These are phyloP conservation scores for Aaosphaeria pasadenensis DNA, from an alignment of 2,329 filamentous ascomycete species.

Conservation along the genomic window DNA sequence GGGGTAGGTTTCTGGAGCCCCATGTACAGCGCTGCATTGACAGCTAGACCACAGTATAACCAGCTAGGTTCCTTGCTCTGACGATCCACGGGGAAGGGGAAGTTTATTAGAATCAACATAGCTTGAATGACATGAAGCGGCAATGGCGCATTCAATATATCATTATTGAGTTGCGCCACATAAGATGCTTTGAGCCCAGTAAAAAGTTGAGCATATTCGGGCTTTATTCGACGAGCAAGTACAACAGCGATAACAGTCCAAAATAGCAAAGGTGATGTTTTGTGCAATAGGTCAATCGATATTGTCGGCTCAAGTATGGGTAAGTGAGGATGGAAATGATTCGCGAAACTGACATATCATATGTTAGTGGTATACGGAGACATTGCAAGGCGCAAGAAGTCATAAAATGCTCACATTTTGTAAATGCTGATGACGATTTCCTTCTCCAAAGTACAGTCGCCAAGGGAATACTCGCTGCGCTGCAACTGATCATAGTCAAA, in stretches of 20 bases:
- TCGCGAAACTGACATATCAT: slow-evolving; percentile 10
- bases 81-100: slow-evolving; percentile 10
- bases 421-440: slow-evolving; percentile 13
- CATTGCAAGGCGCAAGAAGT: not conserved
- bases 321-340: slow-evolving; percentile 17
- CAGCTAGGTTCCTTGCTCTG: slow-evolving; percentile 17
- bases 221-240: slow-evolving; percentile 5
- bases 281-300: slow-evolving; percentile 11
- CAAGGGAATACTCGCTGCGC: no score
- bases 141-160: slow-evolving; percentile 14
- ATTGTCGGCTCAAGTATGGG: slow-evolving; percentile 14
- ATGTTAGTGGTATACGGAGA: not conserved
- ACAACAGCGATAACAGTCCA: slow-evolving; percentile 19
- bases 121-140: slow-evolving; percentile 18
- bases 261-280: slow-evolving; percentile 16
- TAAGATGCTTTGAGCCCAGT: slow-evolving; percentile 7
- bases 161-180: slow-evolving; percentile 5
- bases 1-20: slow-evolving; percentile 15
- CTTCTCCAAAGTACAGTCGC: slow-evolving; percentile 8
- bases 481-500: no score
- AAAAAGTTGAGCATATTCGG: slow-evolving; percentile 5
- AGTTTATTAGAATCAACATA: slow-evolving; percentile 13
- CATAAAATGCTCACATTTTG: slow-evolving; percentile 12
- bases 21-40: slow-evolving; percentile 20
- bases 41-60: slow-evolving; percentile 18